phyloP scores from a whole-genome alignment of 2,329 filamentous ascomycete species.

The Rutstroemia sp. region DNA sequence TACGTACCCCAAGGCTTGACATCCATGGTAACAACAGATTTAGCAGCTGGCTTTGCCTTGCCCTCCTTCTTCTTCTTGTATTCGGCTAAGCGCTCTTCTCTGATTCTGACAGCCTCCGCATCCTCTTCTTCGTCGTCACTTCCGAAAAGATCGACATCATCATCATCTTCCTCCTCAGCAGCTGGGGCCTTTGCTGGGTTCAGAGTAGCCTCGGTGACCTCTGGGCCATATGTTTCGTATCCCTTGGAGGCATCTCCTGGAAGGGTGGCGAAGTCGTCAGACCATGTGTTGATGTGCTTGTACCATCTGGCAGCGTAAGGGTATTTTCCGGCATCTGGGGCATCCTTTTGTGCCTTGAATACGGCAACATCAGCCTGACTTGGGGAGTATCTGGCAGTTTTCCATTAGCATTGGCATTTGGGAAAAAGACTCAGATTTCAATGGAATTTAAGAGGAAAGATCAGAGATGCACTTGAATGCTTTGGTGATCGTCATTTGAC shows the following conservation, averaged over 20 bases:
- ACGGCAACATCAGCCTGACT: slow-evolving; percentile 93
- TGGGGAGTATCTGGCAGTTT: slow-evolving; percentile 43
- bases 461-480: slow-evolving; percentile 75
- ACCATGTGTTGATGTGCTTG: slow-evolving; percentile 93
- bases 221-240: slow-evolving; percentile 87
- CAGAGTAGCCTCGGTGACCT: slow-evolving; percentile 65
- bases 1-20: slow-evolving; percentile 97
- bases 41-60: slow-evolving; percentile 87
- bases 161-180: slow-evolving; percentile 68
- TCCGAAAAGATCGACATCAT: slow-evolving; percentile 90
- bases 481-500: slow-evolving; percentile 70
- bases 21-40: slow-evolving; percentile 92
- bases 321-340: slow-evolving; percentile 79
- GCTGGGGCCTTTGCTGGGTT: slow-evolving; percentile 81
- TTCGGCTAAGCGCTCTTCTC: slow-evolving; percentile 83
- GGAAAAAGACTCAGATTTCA: slow-evolving; percentile 12
- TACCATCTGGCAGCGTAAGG: slow-evolving; percentile 96
- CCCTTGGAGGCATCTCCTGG: slow-evolving; percentile 85
- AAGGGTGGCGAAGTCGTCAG: slow-evolving; percentile 86
- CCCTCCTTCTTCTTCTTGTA: slow-evolving; percentile 96
- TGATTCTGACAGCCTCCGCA: slow-evolving; percentile 72
- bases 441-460: slow-evolving; percentile 20
- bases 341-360: slow-evolving; percentile 79
- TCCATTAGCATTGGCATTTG: slow-evolving; percentile 12
- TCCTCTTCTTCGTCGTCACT: slow-evolving; percentile 93